Evolutionary conservation across 2,329 filamentous ascomycete species (phyloP), one percentile per base, ranked within the genome.

Genomic region (Neonectria punicea): DNA sequence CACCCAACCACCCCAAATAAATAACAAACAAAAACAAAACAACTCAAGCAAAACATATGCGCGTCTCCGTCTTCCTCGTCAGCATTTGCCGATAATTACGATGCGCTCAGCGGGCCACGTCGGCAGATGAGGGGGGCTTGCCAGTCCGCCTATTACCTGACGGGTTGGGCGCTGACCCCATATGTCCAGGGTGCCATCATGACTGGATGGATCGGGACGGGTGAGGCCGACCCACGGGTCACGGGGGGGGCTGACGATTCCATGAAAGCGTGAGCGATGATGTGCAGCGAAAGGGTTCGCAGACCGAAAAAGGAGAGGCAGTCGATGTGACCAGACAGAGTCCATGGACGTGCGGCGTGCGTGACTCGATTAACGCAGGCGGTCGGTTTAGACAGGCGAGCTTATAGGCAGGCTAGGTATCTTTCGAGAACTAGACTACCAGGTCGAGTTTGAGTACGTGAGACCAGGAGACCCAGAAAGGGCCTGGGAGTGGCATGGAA

Each of bases 1-100:
- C 18, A 54, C 18, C 60, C 55, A 60, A 60, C 56, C 51, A 59
- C 61, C 36, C 44, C 36, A 51, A 47, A 56, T 56, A 60, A 53
- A 47, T 22, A 50, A 36, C 39, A 34, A 16, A 53, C 30, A 18
- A 53, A 43, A 20, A 54, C 47, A 59, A 51, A 51, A 30, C 28
- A 55, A 20, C 25, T 25, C 25, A 25, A n/a, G 16, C n/a, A 18
- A 20, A 39, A 22, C 14, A 34, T 32, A 25, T 36, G 36, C 44
- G 44, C 50, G 41, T 58, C n/a, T 49, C 56, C 16, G 36, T 39
- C 14, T 44, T 54, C 18, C 7, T 43, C 41, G 20, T 50, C 25
- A 8, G 18, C 25, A 30, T 53, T 46, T 55, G 25, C 20, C 43
- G 39, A 53, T 25, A 51, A 46, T 30, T 44, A 41, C 30, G 44